A percentile compares a stretch with the other conserved stretches of the same genome.
phyloP scores from a whole-genome alignment of 2,329 filamentous ascomycete species.

The Cercospora canescens region DNA sequence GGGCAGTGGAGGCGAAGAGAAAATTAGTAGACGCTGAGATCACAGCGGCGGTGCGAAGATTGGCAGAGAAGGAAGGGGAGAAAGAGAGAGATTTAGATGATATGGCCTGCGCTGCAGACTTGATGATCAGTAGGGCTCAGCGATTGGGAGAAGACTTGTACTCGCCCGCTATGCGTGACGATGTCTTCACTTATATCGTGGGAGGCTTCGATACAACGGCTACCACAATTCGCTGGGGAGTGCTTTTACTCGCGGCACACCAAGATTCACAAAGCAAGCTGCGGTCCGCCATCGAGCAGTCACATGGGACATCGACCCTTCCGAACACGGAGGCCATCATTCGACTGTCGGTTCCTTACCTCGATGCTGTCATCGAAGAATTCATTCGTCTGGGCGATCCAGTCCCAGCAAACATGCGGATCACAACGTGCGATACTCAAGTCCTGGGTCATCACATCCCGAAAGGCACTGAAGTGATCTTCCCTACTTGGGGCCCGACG shows the following conservation, averaged over 20 bases:
- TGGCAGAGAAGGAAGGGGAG: not conserved
- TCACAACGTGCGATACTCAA: not conserved
- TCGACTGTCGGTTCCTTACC: not conserved
- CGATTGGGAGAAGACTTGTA: conserved; percentile 24
- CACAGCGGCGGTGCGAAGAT: not conserved
- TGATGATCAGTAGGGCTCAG: conserved; percentile 7
- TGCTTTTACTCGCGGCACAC: conserved; percentile 42
- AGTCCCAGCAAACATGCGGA: not conserved
- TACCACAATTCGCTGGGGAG: conserved; percentile 43
- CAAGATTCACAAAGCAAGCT: conserved; percentile 40
- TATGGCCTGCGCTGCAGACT: not conserved
- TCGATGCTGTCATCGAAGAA: not conserved
- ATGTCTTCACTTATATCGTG: conserved; percentile 38
- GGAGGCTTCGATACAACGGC: conserved; percentile 50
- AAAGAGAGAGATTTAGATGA: not conserved
- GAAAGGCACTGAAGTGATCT: not conserved
- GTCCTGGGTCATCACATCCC: conserved; percentile 1
- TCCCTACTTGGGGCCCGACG: not conserved
- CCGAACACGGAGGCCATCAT: not conserved
- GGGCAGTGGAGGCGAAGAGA: not conserved
- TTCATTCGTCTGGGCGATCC: not conserved
- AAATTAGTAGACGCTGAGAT: not conserved
- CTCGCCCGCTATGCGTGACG: conserved; percentile 27
- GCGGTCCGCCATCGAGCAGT: conserved; percentile 22
- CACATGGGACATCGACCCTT: not conserved